Base-by-base conservation (phyloP, 1,284 basidiomycete species). In the Trametes polyzona region DNA sequence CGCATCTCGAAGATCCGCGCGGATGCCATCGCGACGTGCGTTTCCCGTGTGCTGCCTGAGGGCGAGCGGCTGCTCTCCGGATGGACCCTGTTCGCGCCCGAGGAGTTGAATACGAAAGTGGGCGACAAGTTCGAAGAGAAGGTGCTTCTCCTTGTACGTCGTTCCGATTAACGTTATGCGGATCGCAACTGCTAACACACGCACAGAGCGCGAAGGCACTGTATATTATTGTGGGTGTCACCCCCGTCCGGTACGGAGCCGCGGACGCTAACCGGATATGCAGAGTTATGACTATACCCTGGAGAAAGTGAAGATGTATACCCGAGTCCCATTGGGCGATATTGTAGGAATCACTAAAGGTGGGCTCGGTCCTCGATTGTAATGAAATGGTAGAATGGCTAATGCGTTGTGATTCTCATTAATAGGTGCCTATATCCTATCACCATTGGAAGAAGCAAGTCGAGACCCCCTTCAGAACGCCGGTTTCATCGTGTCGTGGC, bases 1-100 rank as follows among this genome's bases (percentile, higher is more conserved):
- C 84, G 93, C 40, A 77, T 98, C 46, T 93, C 92, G 1, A 90
- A 90, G 67, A 89, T 98, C 47, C 84, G 96, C 27, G 85, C 90
- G 21, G 93, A 95, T 65, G 95, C 95, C 6, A 90, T 97, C 65
- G 93, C 95, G 23, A 93, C 89, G 0, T 91, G 88, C 48, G 87
- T 93, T 1, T 86, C 88, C 0, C 83, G 92, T 17, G 90, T 96
- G 10, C 73, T 98, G 10, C 76, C 81, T 7, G 93, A 95, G 62
- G 92, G 88, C 19, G 96, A 98, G 69, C 76, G 82, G 4, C 73
- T 93, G 35, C 69, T 95, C 3, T 88, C 83, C 3, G 96, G 94
- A 1, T 98, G 96, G 96, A 98, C 95, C 0, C 71, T 98, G 21
- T 87, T 98, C 65, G 86, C 93, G 0, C 96, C 96, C 0, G 82